These are phyloP conservation scores for Pyracantha coccinea DNA, from an alignment of 331 rosid species.

Conservation along the genomic window DNA sequence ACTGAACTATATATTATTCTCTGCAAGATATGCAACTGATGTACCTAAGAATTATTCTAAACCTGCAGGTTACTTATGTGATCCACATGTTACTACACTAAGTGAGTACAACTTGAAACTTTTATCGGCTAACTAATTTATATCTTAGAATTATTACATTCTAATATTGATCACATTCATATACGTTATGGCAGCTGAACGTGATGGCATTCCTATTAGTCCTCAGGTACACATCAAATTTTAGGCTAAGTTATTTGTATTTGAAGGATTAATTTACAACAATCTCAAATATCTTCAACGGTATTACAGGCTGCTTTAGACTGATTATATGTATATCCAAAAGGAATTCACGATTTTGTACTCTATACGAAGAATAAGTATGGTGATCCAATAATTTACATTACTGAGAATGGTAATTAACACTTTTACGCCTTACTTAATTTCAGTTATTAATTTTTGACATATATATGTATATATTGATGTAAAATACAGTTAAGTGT, in stretches of 20 bases:
- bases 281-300: not conserved
- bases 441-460: not conserved
- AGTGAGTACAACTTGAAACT: not conserved
- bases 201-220: conserved; percentile 1
- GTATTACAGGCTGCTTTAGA: conserved; percentile 11
- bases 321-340: conserved; percentile 26
- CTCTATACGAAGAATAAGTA: conserved; percentile 22
- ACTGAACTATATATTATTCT: conserved; percentile 17
- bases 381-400: conserved; percentile 35
- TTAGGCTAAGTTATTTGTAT: not conserved
- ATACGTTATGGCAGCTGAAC: not conserved
- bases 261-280: not conserved
- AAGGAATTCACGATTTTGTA: conserved; percentile 22
- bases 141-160: not conserved
- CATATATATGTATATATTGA: not conserved
- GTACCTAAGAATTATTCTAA: not conserved
- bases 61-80: not conserved
- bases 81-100: not conserved
- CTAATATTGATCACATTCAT: not conserved
- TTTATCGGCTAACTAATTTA: not conserved
- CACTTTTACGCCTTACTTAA: not conserved
- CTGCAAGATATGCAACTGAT: conserved; percentile 5
- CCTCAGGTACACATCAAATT: not conserved
- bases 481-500: not conserved
- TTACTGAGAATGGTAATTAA: conserved; percentile 45